Evolutionary conservation across 2,329 filamentous ascomycete species (phyloP).

Genomic region (Leptographium flavum): DNA sequence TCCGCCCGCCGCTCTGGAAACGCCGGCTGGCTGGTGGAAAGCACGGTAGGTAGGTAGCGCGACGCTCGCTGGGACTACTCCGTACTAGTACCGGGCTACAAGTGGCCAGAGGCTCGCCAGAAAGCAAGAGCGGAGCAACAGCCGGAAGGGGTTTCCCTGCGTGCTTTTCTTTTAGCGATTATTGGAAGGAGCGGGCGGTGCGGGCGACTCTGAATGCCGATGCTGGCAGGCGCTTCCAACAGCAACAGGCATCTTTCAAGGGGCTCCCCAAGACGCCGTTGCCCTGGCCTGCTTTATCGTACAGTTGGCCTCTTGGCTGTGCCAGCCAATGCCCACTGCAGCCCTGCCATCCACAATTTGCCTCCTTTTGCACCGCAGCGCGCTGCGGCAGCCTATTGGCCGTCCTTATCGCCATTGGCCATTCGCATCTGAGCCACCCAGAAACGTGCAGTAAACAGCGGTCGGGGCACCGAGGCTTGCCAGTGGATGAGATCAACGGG

Average conservation of each 20-base stretch:
- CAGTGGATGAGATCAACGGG: not conserved
- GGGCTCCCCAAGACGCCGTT: too few relatives aligned
- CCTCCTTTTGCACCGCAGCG: not conserved
- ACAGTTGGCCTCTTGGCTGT: too few relatives aligned
- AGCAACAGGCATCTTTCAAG: too few relatives aligned
- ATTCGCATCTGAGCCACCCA: too few relatives aligned
- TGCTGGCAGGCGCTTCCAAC: not conserved
- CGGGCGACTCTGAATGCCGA: not conserved
- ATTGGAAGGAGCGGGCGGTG: not conserved
- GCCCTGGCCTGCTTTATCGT: too few relatives aligned
- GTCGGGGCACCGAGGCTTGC: not conserved
- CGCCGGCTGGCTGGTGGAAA: not conserved
- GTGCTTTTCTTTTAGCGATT: not conserved
- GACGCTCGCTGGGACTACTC: not conserved
- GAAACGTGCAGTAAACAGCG: not conserved
- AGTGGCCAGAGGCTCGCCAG: not conserved
- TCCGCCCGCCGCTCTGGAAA: not conserved
- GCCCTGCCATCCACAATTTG: not conserved
- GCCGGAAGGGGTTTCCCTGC: not conserved
- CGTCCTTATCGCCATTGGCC: not conserved
- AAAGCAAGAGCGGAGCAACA: not conserved
- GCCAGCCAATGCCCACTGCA: not conserved
- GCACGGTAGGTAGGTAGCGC: not conserved
- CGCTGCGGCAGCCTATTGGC: not conserved
- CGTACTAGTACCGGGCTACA: not conserved